Conservation (phyloP, 2,329 filamentous ascomycete genomes). For the Herpotrichia juniperi region DNA sequence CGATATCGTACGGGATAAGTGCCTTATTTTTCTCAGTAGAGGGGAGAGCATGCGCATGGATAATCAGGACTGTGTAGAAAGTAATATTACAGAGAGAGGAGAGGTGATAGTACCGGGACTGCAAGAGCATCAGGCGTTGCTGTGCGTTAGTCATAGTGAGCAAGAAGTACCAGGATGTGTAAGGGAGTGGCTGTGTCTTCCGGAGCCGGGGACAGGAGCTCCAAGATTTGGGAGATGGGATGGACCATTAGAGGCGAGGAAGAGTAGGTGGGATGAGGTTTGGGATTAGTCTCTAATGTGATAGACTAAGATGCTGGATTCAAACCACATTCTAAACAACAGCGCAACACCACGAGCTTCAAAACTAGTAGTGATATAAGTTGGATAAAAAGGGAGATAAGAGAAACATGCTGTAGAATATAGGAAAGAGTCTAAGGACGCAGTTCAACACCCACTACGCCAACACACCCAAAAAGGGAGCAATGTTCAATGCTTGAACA, state of each 20-base stretch:
- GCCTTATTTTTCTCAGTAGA: conserved; percentile 74
- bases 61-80: conserved; percentile 50
- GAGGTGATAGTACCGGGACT: conserved; percentile 66
- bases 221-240: conserved; percentile 70
- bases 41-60: conserved; percentile 48
- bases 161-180: conserved; percentile 89
- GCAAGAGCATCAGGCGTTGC: conserved; percentile 73
- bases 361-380: too few relatives aligned
- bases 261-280: conserved; percentile 67
- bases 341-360: too few relatives aligned
- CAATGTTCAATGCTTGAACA: too few relatives aligned
- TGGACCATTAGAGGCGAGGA: conserved; percentile 64
- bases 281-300: conserved; percentile 24
- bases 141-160: conserved; percentile 90
- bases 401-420: too few relatives aligned
- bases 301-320: too few relatives aligned
- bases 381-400: too few relatives aligned
- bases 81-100: conserved; percentile 46
- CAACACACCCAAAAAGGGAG: too few relatives aligned
- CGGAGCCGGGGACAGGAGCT: conserved; percentile 71
- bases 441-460: too few relatives aligned
- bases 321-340: too few relatives aligned
- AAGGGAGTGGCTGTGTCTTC: conserved; percentile 84
- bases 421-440: too few relatives aligned
- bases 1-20: conserved; percentile 76